Conservation (phyloP, 345 rosid species). For the Anastatica hierochuntica region DNA sequence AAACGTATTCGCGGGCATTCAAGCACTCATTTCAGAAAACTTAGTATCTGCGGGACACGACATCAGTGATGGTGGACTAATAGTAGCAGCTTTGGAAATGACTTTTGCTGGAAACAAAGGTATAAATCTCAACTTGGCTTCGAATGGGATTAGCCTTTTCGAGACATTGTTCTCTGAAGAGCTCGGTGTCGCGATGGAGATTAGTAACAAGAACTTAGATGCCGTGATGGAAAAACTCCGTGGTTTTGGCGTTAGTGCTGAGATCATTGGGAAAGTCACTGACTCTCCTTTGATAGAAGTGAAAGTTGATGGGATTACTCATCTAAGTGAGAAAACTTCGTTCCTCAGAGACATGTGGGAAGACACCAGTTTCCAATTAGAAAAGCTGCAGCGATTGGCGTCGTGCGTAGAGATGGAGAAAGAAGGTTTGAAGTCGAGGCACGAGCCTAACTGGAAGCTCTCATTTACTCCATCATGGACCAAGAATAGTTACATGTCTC, state of each 20-base stretch:
- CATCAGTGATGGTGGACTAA: slow-evolving; percentile 88
- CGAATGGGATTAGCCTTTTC: slow-evolving; percentile 56
- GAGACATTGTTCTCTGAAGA: slow-evolving; percentile 82
- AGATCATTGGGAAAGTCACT: slow-evolving; percentile 73
- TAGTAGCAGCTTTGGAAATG: slow-evolving; percentile 75
- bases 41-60: slow-evolving; percentile 87
- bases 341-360: slow-evolving; percentile 85
- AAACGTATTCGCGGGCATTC: slow-evolving; percentile 60
- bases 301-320: slow-evolving; percentile 48
- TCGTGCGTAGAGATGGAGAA: slow-evolving; percentile 80
- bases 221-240: slow-evolving; percentile 44
- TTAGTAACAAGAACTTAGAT: slow-evolving; percentile 51
- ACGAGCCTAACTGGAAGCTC: slow-evolving; percentile 62
- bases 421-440: slow-evolving; percentile 71
- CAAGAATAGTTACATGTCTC: slow-evolving; percentile 43
- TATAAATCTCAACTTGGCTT: slow-evolving; percentile 42
- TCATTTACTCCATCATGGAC: slow-evolving; percentile 67
- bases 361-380: slow-evolving; percentile 81
- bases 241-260: slow-evolving; percentile 35
- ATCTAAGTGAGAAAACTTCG: slow-evolving; percentile 50
- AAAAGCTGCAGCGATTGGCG: slow-evolving; percentile 66
- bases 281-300: slow-evolving; percentile 41
- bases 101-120: slow-evolving; percentile 91
- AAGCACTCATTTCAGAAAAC: slow-evolving; percentile 48
- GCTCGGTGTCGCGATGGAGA: slow-evolving; percentile 76